Base-by-base conservation (phyloP, 164 flowering plant species). In the Vitis rotundifolia region DNA sequence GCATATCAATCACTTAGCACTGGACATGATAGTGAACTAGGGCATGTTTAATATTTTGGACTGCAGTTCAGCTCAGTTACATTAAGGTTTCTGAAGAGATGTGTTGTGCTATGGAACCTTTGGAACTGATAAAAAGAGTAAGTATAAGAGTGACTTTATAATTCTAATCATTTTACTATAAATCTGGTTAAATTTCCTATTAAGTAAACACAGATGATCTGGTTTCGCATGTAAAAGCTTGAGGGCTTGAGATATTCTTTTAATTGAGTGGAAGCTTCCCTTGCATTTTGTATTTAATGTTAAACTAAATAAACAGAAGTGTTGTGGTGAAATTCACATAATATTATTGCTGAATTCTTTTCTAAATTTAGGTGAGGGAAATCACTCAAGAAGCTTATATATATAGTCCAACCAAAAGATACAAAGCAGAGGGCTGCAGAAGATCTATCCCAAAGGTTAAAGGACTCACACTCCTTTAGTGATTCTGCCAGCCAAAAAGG, bases 361-460 rank as follows among this genome's bases (percentile, higher is more conserved):
- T 4, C 28, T 65, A 26, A 55, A 47, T 68, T 9, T 71, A 94
- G 99, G 89, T 92, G 62, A 89, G 78, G 83, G 95, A 91, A 78
- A 92, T 94, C 71, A 73, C 90, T 76, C 83, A 80, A 77, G 94
- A 91, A 79, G 76, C 71, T 16, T 71, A 80, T 79, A 71, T 59
- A 85, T 72, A 61, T 64, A 1, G 83, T 72, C 54, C 82, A 78
- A 66, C 80, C 71, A 31, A 87, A 85, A 79, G 89, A 78, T 37
- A 73, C 75, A 49, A 94, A 86, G 80, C 92, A 86, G 71, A 84
- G 89, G 71, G 87, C 89, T 73, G 97, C 95, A 19, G 71, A 78
- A 69, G 91, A 86, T 85, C 95, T 94, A 59, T 88, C 94, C 55
- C 89, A 91, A 78, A 83, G 97, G 76, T 76, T 94, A 61, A 89